Evolutionary conservation across 345 rosid species (phyloP).

Genomic region (Anastatica hierochuntica): DNA sequence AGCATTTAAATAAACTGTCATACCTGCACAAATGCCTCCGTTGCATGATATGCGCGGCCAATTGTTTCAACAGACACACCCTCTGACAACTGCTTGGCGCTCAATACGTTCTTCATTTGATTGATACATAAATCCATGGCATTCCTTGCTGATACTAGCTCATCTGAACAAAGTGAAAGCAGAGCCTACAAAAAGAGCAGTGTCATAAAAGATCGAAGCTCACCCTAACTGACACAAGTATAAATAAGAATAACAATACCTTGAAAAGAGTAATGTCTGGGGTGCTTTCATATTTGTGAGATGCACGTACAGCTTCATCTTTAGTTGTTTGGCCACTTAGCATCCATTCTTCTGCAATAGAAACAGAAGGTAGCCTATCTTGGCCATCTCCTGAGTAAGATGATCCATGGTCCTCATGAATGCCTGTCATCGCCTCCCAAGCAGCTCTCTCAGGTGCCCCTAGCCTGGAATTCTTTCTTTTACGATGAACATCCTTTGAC

Average conservation of each 20-base stretch:
- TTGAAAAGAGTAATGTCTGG: slow-evolving; percentile 88
- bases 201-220: slow-evolving; percentile 2
- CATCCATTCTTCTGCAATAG: slow-evolving; percentile 95
- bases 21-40: slow-evolving; percentile 93
- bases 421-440: slow-evolving; percentile 98
- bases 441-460: slow-evolving; percentile 74
- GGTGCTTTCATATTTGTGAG: slow-evolving; percentile 87
- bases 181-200: slow-evolving; percentile 54
- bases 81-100: slow-evolving; percentile 76
- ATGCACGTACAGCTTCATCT: slow-evolving; percentile 73
- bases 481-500: slow-evolving; percentile 72
- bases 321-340: slow-evolving; percentile 64
- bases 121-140: slow-evolving; percentile 71
- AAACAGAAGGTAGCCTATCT: slow-evolving; percentile 80
- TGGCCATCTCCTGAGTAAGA: slow-evolving; percentile 62
- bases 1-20: neutral
- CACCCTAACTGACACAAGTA: neutral
- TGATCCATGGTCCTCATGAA: slow-evolving; percentile 64
- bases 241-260: slow-evolving; percentile 37
- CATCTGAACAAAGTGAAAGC: slow-evolving; percentile 85
- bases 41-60: slow-evolving; percentile 84
- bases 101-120: slow-evolving; percentile 76
- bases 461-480: slow-evolving; percentile 80
- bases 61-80: slow-evolving; percentile 83
- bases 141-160: slow-evolving; percentile 72